Evolutionary conservation across 1,139 yeast species (phyloP).

Genomic region (Blastobotrys raffinosifermentans): DNA sequence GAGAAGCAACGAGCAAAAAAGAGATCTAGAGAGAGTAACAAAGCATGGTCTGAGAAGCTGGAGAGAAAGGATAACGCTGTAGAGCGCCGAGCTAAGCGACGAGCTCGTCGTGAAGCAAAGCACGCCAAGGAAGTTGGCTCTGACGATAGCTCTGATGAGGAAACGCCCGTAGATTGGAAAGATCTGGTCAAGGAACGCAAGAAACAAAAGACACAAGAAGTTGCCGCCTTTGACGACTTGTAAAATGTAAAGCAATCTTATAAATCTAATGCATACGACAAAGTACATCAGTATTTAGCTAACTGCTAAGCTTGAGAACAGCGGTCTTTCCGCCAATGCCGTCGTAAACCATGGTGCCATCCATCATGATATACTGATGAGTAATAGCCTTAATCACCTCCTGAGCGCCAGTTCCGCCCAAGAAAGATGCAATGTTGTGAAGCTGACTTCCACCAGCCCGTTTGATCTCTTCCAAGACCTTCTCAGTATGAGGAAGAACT

Average conservation of each 20-base stretch:
- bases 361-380: constrained; percentile 67
- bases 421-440: constrained; percentile 46
- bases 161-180: constrained; percentile 77
- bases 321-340: constrained; percentile 52
- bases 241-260: constrained; percentile 31
- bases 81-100: constrained; percentile 57
- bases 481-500: constrained; percentile 10
- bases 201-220: constrained; percentile 42
- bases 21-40: constrained; percentile 51
- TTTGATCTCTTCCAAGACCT: constrained; percentile 19
- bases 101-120: constrained; percentile 54
- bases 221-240: constrained; percentile 69
- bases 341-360: constrained; percentile 61
- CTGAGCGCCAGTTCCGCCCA: constrained; percentile 78
- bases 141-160: constrained; percentile 37
- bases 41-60: constrained; percentile 74
- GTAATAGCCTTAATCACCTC: constrained; percentile 51
- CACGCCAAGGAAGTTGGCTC: constrained; percentile 27
- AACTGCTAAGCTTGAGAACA: constrained; percentile 19
- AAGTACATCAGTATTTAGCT: constrained; percentile 13
- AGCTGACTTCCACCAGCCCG: constrained; percentile 41
- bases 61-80: constrained; percentile 59
- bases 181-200: constrained; percentile 64
- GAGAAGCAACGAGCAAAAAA: constrained; percentile 43
- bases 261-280: background rate